Evolutionary conservation across 2,329 filamentous ascomycete genomes (phyloP), one percentile per base, ranked within the genome.

Genomic region (Thermoascus crustaceus): DNA sequence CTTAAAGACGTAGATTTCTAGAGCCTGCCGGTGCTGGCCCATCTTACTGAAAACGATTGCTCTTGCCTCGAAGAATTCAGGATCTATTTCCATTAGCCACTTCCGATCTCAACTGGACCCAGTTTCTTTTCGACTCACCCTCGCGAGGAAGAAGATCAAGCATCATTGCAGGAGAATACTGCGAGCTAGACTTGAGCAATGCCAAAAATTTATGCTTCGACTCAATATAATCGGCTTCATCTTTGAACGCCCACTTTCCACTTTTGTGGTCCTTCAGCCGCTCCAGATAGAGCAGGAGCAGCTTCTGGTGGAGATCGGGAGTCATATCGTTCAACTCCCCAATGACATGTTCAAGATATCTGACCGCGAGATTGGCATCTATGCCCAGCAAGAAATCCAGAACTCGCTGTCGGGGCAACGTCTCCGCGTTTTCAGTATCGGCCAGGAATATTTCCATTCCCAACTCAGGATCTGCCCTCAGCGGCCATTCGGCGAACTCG

Each of bases 1-100:
- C 58, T 89, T 91, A 64, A 95, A 98, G 18, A 96, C 89, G 57
- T 94, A 98, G 34, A 98, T 94, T 55, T 91, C 83, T n/a, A 98
- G 67, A 0, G 91, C 91, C 61, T 96, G 87, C 55, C 86, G 88
- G 64, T 98, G 88, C 50, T 89, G 82, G 5, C 85, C 86, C 85
- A 96, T 94, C 49, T 91, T 93, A 60, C 85, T 87, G 24, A 96
- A 75, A 13, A 96, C 80, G 29, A 96, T 81, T 5, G 91, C 91
- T 42, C 89, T 80, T 2, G 86, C 79, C 57, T 96, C 89, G 58
- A 83, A 94, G 52, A 95, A 95, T 2, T 76, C 71, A 0, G 87
- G 70, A 56, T 95, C 86, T 89, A 45, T 31, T 26, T 7, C 24
- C 14, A 24, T 29, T 30, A 27, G 24, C n/a, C 7, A 23, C 11